Percentiles rank a stretch among this genome's conserved stretches.
phyloP scores from a whole-genome alignment of 495 filamentous ascomycete species.

The Massariosphaeria phaeospora region DNA sequence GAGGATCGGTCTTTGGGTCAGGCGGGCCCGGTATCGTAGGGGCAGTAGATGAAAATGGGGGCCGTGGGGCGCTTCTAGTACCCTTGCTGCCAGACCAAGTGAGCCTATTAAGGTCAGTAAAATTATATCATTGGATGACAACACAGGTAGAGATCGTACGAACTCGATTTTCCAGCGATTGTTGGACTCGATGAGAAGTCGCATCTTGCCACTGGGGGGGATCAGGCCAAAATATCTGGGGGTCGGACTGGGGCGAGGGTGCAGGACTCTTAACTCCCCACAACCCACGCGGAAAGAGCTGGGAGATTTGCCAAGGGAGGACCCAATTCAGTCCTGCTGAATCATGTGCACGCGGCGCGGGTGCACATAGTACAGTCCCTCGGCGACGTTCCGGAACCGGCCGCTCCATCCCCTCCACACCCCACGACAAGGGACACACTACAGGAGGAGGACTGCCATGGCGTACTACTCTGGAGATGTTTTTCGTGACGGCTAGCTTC shows the following conservation, averaged over 20 bases:
- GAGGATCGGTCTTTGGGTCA: too few relatives aligned
- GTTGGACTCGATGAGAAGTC: not conserved
- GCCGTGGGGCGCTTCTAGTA: not conserved
- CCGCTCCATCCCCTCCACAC: not conserved
- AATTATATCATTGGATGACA: not conserved
- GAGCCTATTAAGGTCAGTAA: slow-evolving; percentile 4
- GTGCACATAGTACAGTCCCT: not conserved
- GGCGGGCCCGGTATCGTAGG: too few relatives aligned
- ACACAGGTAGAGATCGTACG: slow-evolving; percentile 4
- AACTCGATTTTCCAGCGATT: slow-evolving; percentile 17
- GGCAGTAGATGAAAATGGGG: not conserved
- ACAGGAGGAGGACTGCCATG: not conserved
- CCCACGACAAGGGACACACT: too few relatives aligned
- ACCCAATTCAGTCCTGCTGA: slow-evolving; percentile 3
- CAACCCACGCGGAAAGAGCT: not conserved
- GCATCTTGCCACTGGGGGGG: slow-evolving; percentile 13
- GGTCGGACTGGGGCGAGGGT: not conserved
- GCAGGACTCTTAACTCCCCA: slow-evolving; percentile 13
- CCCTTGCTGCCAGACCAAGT: slow-evolving; percentile 3
- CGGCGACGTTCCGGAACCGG: not conserved
- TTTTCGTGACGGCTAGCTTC: not conserved
- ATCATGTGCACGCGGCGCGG: not conserved
- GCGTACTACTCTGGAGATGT: not conserved
- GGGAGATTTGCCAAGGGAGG: not conserved
- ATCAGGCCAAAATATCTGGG: slow-evolving; percentile 11